Evolutionary conservation across 768 basidiomycete species (phyloP), one percentile per base, ranked within the genome.

Genomic region (Calocybe cyanea): DNA sequence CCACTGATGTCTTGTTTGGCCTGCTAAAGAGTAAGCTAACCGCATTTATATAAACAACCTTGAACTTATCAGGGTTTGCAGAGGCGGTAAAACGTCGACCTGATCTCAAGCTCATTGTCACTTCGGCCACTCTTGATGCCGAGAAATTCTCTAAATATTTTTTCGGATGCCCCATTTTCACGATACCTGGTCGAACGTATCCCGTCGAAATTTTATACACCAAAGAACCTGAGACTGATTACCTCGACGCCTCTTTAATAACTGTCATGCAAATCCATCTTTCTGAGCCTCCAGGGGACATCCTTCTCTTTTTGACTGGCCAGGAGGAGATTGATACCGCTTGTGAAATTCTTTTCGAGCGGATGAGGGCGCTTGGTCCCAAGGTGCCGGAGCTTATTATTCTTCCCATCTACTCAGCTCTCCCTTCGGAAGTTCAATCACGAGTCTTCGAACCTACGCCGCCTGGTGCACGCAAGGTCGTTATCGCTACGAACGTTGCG

Each of bases 101-200:
- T 4, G 95, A 98, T 63, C 80, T 99, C 53, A 98, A 98, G 62
- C 76, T 99, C 47, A 98, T 99, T 53, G 95, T 98, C 48, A 98
- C 96, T 0, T 98, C 96, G 0, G 96, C 96, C 1, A 99, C 96
- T 1, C 75, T 99, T n/a, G 95, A 99, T 53, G 95, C 96, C 45
- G 95, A 97, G 68, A 98, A 98, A 72, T 99, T 99, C 67, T 94
- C 95, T 18, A 93, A 93, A 60, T 99, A 99, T 75, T 99, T 99
- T 75, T 96, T 86, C 63, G 92, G 89, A 5, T 97, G 94, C 65
- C 95, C 96, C 21, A 98, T 99, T 66, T 98, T 98, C 76, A 96
- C 95, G 30, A 98, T 99, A 53, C 96, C 96, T n/a, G 96, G 96
- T 56, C 85, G 94, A 58, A 93, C 93, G n/a, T 98, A 91, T 68